Evolutionary conservation across 768 basidiomycete species (phyloP).

Genomic region (Agaricus sinodeliciosus): DNA sequence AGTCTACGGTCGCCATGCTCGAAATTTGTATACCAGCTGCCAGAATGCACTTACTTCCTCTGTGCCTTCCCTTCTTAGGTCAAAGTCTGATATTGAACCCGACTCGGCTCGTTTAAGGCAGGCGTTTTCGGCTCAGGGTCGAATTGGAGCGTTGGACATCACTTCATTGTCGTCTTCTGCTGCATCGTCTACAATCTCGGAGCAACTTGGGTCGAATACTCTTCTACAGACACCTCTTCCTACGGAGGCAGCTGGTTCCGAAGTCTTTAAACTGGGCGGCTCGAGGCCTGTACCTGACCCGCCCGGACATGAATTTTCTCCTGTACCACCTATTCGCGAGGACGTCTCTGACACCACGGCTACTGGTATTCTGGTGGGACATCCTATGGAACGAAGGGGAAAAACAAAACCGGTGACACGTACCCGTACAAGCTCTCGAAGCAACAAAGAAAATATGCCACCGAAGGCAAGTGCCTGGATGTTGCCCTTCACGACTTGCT

Average conservation of each 20-base stretch:
- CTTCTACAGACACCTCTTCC: background rate
- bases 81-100: background rate
- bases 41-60: background rate
- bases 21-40: background rate
- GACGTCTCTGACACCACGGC: background rate
- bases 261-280: background rate
- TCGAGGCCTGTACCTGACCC: background rate
- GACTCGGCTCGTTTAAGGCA: background rate
- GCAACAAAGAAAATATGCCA: slow-evolving; percentile 3
- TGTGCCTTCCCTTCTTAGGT: background rate
- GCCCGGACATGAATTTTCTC: background rate
- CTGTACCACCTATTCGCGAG: background rate
- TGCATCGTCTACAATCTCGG: background rate
- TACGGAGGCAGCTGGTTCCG: background rate
- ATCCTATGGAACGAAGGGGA: background rate
- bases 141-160: background rate
- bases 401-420: background rate
- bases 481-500: background rate
- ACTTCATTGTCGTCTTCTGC: background rate
- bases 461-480: background rate
- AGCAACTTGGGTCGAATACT: background rate
- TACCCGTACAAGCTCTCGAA: slow-evolving; percentile 1
- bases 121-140: background rate
- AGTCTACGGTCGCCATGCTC: background rate
- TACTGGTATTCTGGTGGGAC: background rate